Evolutionary conservation across 352 stramenopile species (phyloP).

Genomic region (Globisporangium carolinianum): DNA sequence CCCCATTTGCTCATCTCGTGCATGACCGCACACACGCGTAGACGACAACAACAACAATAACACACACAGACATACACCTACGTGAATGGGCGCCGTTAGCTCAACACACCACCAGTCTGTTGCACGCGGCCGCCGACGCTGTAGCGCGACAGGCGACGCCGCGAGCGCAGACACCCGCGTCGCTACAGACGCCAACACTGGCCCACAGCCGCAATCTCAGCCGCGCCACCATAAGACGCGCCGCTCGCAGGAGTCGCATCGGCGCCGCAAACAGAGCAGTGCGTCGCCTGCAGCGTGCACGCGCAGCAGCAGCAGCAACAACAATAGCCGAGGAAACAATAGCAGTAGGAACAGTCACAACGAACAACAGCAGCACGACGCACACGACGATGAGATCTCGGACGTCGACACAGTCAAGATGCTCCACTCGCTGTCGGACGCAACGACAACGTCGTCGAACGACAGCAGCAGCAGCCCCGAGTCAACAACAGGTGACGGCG

Average conservation of each 20-base stretch:
- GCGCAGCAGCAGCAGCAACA: background rate
- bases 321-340: background rate
- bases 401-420: constrained; percentile 17
- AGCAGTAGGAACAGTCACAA: background rate
- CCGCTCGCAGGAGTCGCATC: constrained; percentile 8
- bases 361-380: background rate
- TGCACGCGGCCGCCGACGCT: background rate
- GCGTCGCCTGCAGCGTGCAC: background rate
- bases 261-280: constrained; percentile 5
- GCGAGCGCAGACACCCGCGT: background rate
- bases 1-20: no score
- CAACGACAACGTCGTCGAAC: constrained; percentile 31
- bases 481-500: background rate
- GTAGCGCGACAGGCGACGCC: background rate
- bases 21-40: no score
- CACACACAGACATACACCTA: background rate
- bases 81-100: constrained; percentile 7
- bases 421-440: constrained; percentile 47
- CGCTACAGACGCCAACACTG: background rate
- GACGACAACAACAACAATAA: no score
- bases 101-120: background rate
- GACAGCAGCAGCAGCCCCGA: constrained; percentile 10
- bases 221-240: constrained; percentile 14
- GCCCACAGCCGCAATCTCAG: background rate
- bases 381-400: constrained; percentile 2